Percentiles rank a stretch among this genome's conserved stretches.
phyloP scores from a whole-genome alignment of 2,329 filamentous ascomycete species.

The Scedosporium dehoogii region DNA sequence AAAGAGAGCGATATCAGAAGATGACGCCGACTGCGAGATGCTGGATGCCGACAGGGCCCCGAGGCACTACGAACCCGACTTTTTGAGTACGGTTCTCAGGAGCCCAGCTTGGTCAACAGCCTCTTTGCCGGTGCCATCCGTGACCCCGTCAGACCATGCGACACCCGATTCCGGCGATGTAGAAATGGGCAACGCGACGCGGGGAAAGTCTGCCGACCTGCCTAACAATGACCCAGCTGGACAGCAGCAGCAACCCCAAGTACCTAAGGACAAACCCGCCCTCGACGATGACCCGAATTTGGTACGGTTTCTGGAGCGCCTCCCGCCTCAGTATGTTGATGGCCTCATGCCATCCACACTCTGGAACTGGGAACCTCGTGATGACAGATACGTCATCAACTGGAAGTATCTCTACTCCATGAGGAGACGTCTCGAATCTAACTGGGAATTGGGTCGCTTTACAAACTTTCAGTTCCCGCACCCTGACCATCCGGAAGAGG shows the following conservation, averaged over 20 bases:
- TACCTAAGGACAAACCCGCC: background rate
- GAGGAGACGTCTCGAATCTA: slow-evolving; percentile 72
- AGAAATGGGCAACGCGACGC: background rate
- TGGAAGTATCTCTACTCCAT: slow-evolving; percentile 93
- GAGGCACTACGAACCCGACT: slow-evolving; percentile 17
- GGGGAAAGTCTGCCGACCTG: background rate
- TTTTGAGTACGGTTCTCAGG: slow-evolving; percentile 17
- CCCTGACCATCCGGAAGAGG: slow-evolving; percentile 67
- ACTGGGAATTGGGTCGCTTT: slow-evolving; percentile 79
- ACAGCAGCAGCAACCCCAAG: background rate
- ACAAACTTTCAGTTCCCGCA: slow-evolving; percentile 87
- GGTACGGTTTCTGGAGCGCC: background rate
- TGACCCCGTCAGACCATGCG: background rate
- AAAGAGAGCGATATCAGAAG: background rate
- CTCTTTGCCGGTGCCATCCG: background rate
- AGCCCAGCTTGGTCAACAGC: slow-evolving; percentile 12
- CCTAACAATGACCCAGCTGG: background rate
- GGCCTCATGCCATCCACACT: slow-evolving; percentile 15
- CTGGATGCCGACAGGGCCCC: slow-evolving; percentile 20
- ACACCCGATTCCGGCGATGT: background rate
- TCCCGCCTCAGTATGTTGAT: background rate
- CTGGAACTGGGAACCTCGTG: slow-evolving; percentile 40
- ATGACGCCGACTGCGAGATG: slow-evolving; percentile 15
- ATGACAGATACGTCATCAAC: slow-evolving; percentile 57
- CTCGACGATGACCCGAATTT: background rate